Conservation (phyloP, 169 alveolate species). For the Eimeria brunetti region DNA sequence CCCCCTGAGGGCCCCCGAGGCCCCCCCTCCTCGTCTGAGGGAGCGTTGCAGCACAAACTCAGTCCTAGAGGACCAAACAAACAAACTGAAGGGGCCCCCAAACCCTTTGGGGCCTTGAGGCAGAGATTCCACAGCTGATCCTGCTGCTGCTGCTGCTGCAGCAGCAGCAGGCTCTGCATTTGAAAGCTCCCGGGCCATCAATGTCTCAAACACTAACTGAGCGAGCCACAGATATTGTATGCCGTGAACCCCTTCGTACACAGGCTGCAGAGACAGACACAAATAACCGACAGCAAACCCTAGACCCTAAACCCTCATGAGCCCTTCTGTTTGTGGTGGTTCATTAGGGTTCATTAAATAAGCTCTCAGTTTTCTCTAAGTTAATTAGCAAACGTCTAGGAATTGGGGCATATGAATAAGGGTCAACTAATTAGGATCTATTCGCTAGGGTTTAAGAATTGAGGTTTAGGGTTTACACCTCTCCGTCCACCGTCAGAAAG, state of each 20-base stretch:
- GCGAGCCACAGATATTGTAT: background rate
- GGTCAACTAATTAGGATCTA: background rate
- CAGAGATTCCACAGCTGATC: too few species aligned
- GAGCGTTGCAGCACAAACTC: conserved; percentile 21
- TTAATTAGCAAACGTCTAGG: background rate
- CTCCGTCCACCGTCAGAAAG: conserved; percentile 28
- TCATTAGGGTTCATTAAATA: too few species aligned
- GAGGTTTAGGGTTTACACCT: conserved; percentile 13
- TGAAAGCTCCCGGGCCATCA: background rate
- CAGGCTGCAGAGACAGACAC: conserved; percentile 3
- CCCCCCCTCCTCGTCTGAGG: conserved; percentile 8
- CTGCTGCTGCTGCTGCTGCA: too few species aligned
- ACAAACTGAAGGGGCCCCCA: conserved; percentile 16
- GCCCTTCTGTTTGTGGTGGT: background rate
- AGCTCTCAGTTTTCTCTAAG: too few species aligned
- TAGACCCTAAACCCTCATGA: background rate
- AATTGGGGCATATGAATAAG: background rate
- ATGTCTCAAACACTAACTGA: background rate
- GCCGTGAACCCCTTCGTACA: background rate
- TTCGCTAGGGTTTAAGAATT: background rate
- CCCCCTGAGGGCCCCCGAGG: conserved; percentile 58
- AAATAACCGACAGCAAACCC: conserved; percentile 20
- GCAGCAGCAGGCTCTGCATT: background rate
- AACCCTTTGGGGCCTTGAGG: background rate
- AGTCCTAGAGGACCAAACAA: conserved; percentile 1